Evolutionary conservation across 2,329 filamentous ascomycete species (phyloP).

Genomic region (Sodiomyces alkalinus): DNA sequence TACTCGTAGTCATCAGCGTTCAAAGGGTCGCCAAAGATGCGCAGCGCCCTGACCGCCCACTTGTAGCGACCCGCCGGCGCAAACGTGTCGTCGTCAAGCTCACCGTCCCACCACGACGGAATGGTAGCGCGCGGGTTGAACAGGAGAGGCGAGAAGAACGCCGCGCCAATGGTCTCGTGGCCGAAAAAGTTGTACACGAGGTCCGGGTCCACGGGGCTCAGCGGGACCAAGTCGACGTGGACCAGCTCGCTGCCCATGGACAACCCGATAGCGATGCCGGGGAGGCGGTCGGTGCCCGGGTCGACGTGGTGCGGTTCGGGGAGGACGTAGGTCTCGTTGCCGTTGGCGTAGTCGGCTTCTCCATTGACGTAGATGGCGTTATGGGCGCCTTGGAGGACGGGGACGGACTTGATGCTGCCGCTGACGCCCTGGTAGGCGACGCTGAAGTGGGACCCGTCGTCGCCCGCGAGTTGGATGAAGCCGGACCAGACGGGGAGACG

Average conservation of each 20-base stretch:
- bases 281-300: conserved; percentile 17
- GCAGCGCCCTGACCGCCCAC: conserved; percentile 30
- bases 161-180: conserved; percentile 24
- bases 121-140: conserved; percentile 12
- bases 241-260: conserved; percentile 29
- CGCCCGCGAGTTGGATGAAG: conserved; percentile 24
- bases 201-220: conserved; percentile 14
- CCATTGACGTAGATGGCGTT: conserved; percentile 20
- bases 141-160: conserved; percentile 23
- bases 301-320: conserved; percentile 22
- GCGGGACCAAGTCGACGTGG: conserved; percentile 27
- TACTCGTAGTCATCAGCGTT: conserved; percentile 31
- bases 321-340: conserved; percentile 24
- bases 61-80: conserved; percentile 34
- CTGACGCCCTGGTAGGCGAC: conserved; percentile 26
- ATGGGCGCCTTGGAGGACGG: conserved; percentile 19
- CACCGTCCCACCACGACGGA: conserved; percentile 27
- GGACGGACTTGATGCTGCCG: conserved; percentile 19
- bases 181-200: conserved; percentile 18
- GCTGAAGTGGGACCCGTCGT: conserved; percentile 19
- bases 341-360: conserved; percentile 10
- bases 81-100: conserved; percentile 28
- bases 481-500: conserved; percentile 27
- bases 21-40: conserved; percentile 32
- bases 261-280: conserved; percentile 23